Evolutionary conservation across 495 filamentous ascomycete species (phyloP).

Genomic region (Penicillium cataractarum): DNA sequence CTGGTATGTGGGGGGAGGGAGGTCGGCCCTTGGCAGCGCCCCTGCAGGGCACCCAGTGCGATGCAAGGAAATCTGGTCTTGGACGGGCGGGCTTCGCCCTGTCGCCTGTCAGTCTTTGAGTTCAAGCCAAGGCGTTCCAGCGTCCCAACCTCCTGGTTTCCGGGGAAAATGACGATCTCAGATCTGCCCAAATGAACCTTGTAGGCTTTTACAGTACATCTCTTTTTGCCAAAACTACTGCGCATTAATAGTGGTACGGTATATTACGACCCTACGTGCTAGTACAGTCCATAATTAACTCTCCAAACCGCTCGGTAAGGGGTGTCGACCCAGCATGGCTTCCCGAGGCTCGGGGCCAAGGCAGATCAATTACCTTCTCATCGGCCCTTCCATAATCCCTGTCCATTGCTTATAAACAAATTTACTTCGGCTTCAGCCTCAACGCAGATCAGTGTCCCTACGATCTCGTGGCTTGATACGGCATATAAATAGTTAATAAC

Average conservation of each 20-base stretch:
- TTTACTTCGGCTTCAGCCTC: background rate
- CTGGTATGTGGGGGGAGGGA: slow-evolving; percentile 19
- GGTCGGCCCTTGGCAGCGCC: background rate
- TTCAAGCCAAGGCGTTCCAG: slow-evolving; percentile 6
- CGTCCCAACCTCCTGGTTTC: slow-evolving; percentile 23
- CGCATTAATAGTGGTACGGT: too few relatives aligned
- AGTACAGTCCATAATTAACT: slow-evolving; percentile 3
- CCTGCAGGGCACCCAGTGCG: slow-evolving; percentile 17
- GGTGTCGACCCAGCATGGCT: slow-evolving; percentile 3
- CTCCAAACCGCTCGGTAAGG: background rate
- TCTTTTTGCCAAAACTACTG: background rate
- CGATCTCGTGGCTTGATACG: background rate
- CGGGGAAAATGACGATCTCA: slow-evolving; percentile 9
- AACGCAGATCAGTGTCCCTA: background rate
- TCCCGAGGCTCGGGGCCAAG: background rate
- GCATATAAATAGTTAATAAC: background rate
- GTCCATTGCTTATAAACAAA: background rate
- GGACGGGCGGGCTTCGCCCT: background rate
- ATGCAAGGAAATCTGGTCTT: slow-evolving; percentile 9
- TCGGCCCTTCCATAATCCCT: slow-evolving; percentile 7
- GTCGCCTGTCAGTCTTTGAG: slow-evolving; percentile 19
- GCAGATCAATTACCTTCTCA: background rate
- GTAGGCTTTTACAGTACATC: background rate
- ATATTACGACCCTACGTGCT: background rate
- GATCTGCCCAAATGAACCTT: slow-evolving; percentile 8